Conservation (phyloP, 345 rosid species). For the Trapa bicornis region DNA sequence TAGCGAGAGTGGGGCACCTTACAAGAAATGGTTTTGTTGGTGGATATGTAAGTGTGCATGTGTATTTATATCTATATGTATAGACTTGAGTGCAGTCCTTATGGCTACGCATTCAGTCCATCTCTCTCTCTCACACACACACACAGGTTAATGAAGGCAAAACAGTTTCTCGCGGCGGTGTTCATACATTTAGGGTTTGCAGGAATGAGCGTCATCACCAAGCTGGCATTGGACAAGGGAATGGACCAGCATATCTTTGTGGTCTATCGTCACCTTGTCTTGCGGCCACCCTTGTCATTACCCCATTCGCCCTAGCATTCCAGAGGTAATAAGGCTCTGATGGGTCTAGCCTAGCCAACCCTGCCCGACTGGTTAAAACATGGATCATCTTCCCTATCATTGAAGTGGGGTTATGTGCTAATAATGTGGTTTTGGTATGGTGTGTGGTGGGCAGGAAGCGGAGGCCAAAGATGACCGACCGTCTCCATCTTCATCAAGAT, state of each 20-base stretch:
- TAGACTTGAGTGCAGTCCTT: too few relatives aligned
- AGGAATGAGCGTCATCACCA: constrained; percentile 41
- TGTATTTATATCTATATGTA: not conserved
- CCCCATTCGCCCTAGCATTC: constrained; percentile 62
- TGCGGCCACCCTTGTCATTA: constrained; percentile 36
- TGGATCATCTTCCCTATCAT: too few relatives aligned
- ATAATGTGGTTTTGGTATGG: not conserved
- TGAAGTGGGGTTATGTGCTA: not conserved
- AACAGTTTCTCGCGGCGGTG: constrained; percentile 44
- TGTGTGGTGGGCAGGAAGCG: constrained; percentile 35
- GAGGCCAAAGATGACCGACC: constrained; percentile 64
- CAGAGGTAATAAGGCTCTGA: constrained; percentile 30
- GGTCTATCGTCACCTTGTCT: constrained; percentile 49
- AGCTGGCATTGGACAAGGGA: constrained; percentile 43
- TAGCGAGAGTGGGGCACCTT: not conserved
- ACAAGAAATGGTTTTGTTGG: not conserved
- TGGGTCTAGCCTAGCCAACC: too few relatives aligned
- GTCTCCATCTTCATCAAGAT: constrained; percentile 48
- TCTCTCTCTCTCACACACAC: not conserved
- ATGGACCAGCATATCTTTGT: constrained; percentile 57
- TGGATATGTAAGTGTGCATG: not conserved
- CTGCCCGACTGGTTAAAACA: too few relatives aligned
- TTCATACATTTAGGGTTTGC: constrained; percentile 47
- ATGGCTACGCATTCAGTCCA: not conserved
- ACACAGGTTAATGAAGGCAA: constrained; percentile 10